phyloP scores from a whole-genome alignment of 1,139 yeast species.

The Groenewaldozyma auringiensis region DNA sequence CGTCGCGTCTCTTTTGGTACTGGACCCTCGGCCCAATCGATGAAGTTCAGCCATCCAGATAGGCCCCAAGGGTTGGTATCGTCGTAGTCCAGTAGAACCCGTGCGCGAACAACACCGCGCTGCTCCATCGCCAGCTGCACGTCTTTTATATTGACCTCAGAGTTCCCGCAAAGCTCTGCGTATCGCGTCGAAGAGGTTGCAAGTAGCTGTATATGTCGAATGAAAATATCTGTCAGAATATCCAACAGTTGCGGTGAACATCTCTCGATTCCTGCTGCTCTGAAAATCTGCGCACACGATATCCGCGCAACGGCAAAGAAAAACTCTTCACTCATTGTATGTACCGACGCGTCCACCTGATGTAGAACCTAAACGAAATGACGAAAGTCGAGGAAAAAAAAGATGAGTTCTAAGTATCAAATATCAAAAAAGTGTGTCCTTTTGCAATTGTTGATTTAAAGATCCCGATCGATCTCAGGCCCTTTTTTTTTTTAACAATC shows the following conservation, averaged over 20 bases:
- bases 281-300: constrained; percentile 57
- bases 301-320: constrained; percentile 54
- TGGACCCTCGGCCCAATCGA: constrained; percentile 43
- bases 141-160: constrained; percentile 46
- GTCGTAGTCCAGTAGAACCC: constrained; percentile 34
- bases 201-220: constrained; percentile 46
- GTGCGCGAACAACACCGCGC: constrained; percentile 47
- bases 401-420: background rate
- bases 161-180: constrained; percentile 37
- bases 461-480: no score
- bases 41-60: constrained; percentile 38
- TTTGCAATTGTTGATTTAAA: no score
- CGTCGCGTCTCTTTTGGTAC: constrained; percentile 36
- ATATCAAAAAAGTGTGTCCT: background rate
- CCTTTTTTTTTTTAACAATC: no score
- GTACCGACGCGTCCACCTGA: background rate
- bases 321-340: constrained; percentile 38
- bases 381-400: constrained; percentile 1
- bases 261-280: constrained; percentile 66
- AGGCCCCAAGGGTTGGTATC: constrained; percentile 26
- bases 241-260: constrained; percentile 57
- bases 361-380: no score
- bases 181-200: constrained; percentile 37
- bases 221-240: constrained; percentile 53
- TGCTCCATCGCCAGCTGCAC: constrained; percentile 53